Conservation (phyloP, 441 rosid species). For the Capsella rubella region DNA sequence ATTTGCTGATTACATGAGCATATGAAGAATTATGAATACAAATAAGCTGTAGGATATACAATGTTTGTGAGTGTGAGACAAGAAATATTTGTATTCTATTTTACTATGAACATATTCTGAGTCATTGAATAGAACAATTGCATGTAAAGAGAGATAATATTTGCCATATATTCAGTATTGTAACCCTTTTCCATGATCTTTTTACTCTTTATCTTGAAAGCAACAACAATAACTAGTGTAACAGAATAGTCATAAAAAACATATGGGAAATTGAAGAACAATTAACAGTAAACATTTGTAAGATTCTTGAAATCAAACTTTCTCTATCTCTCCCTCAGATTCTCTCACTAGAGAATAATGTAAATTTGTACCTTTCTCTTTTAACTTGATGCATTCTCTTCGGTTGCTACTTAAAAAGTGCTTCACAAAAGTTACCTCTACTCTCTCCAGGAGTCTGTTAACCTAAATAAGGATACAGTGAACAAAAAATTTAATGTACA, state of each 20-base stretch:
- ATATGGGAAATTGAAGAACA: constrained; percentile 46
- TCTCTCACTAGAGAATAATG: constrained; percentile 65
- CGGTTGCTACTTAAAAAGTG: constrained; percentile 67
- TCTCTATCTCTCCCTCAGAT: not conserved
- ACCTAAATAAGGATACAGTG: constrained; percentile 49
- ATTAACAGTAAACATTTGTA: constrained; percentile 7
- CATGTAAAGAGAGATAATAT: constrained; percentile 84
- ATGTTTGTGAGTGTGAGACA: constrained; percentile 24
- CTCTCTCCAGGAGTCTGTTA: constrained; percentile 61
- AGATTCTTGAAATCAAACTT: not conserved
- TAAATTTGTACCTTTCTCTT: constrained; percentile 66
- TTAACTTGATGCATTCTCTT: constrained; percentile 61
- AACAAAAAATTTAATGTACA: not conserved
- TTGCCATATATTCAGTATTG: constrained; percentile 61
- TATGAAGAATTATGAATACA: constrained; percentile 65
- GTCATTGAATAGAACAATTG: constrained; percentile 27
- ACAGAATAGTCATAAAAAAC: constrained; percentile 58
- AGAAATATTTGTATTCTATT: not conserved
- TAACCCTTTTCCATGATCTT: constrained; percentile 55
- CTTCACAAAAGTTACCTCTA: constrained; percentile 62
- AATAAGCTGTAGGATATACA: constrained; percentile 67
- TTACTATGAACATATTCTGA: constrained; percentile 7
- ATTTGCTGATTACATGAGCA: constrained; percentile 66
- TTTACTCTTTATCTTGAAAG: constrained; percentile 56
- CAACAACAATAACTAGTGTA: constrained; percentile 60